These are phyloP conservation scores for Ogataea corticis DNA, from an alignment of 805 yeast species.

Conservation along the genomic window DNA sequence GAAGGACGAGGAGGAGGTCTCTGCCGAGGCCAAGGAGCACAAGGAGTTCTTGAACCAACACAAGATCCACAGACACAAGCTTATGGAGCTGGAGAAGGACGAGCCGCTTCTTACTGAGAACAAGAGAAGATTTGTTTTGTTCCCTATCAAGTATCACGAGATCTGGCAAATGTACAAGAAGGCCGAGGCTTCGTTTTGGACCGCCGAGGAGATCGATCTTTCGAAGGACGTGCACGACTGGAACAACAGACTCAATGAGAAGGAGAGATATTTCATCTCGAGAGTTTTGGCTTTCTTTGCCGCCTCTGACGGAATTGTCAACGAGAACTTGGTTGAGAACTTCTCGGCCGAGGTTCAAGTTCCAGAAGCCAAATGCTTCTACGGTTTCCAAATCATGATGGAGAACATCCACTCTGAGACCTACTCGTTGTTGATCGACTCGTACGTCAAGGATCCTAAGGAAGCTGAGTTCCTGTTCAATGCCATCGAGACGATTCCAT, in stretches of 20 bases:
- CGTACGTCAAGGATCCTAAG: constrained; percentile 94
- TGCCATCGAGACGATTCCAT: constrained; percentile 95
- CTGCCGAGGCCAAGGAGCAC: constrained; percentile 42
- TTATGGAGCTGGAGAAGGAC: constrained; percentile 76
- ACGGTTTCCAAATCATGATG: constrained; percentile 99
- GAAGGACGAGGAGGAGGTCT: constrained; percentile 14
- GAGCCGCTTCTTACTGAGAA: constrained; percentile 90
- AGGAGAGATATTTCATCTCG: constrained; percentile 89
- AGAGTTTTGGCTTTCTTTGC: constrained; percentile 97
- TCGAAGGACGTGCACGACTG: constrained; percentile 91
- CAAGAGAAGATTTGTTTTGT: constrained; percentile 83
- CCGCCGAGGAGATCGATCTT: constrained; percentile 97
- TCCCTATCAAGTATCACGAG: constrained; percentile 96
- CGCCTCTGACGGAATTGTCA: constrained; percentile 97
- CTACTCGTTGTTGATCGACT: constrained; percentile 89
- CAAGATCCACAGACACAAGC: constrained; percentile 66
- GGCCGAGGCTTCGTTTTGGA: constrained; percentile 99
- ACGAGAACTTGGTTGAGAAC: constrained; percentile 95
- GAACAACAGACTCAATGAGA: constrained; percentile 85
- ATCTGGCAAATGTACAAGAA: constrained; percentile 99
- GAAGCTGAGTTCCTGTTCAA: constrained; percentile 89
- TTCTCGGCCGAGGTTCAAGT: constrained; percentile 96
- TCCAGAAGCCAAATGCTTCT: constrained; percentile 98
- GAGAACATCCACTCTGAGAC: constrained; percentile 98
- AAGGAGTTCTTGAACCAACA: constrained; percentile 58